Base-by-base conservation (phyloP, 331 rosid species). In the Cucumis variabilis region DNA sequence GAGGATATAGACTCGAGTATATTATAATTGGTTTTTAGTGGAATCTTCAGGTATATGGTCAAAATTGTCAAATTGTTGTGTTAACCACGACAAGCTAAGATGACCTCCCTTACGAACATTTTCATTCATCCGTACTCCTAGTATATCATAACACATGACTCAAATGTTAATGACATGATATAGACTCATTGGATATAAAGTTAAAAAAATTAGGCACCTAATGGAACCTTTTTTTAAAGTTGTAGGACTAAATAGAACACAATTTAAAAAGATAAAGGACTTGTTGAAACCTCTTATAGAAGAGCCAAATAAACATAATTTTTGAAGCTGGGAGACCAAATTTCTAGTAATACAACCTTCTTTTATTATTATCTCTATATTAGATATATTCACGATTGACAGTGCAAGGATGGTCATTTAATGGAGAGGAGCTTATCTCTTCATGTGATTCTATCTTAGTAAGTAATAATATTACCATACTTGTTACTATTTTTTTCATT, bases 351-450 rank as follows among this genome's bases (percentile, higher is more conserved):
- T 13, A 5, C 16, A 69, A 15, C 44, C 58, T 12, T 74, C 65
- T 23, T 24, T 75, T 67, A 6, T 53, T 67, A 85, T 82, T 89
- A 14, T 51, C 70, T 37, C 71, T 70, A 4, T 58, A 11, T 14
- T 80, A 27, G 68, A 5, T 80, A 7, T 80, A 2, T 53, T 48
- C 50, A 25, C 51, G 66, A 37, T 85, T 78, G 77, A 37, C 85
- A 96, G 99, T 96, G 99, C 93, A 92, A 93, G 82, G 98, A 98
- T 75, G 99, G 99, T 83, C 83, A 53, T n/a, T 90, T 90, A 69
- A 78, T 89, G 94, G 94, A 94, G 94, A 95, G 96, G 91, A 96
- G 98, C 89, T 93, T 96, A 88, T 96, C 99, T 85, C 88, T 96
- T 85, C 96, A 96, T 90, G 91, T 96, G 77, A 83, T 93, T 78